Base-by-base conservation (phyloP, 345 rosid genomes). In the Rhizophora apiculata region DNA sequence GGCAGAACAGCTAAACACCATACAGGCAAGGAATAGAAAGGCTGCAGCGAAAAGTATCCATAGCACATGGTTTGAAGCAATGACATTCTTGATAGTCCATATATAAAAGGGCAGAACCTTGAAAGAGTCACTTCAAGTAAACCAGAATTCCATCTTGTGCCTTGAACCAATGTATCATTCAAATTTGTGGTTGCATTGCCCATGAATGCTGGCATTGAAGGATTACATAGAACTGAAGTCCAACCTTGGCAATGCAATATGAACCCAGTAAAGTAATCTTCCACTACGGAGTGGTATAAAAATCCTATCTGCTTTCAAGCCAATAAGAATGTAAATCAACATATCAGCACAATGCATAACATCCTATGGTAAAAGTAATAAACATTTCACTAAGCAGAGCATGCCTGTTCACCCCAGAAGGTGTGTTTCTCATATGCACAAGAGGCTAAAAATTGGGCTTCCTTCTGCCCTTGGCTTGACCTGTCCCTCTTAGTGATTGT, bases 211-310 rank as follows among this genome's bases (percentile, higher is more conserved):
- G 80, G 74, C 54, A 48, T 53, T 19, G 69, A 30, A 56, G 83
- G 83, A 34, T 63, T 51, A 8, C 74, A 67, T 6, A 56, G 49
- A 10, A 76, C 31, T 2, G 83, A 80, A 34, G 29, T 76, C 80
- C 80, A 72, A 9, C 78, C 76, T 60, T 73, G 62, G 49, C 75
- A 69, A 30, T 80, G 80, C 29, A 80, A 60, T 2, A 24, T 49
- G 39, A 80, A 72, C 26, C 80, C 78, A 1, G 76, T 66, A 10
- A 76, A 76, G 59, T 60, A 76, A 70, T 80, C 83, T 67, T 80
- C 80, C 8, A 69, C 21, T 6, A 76, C n/a, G 5, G 78, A 62
- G 2, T 61, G n/a, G 34, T 76, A 73, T 10, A 55, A 19, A 36
- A 69, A 80, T 29, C 73, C 80, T 7, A 80, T 55, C 83, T 76